phyloP scores from a whole-genome alignment of 768 basidiomycete genomes.

The Termitomyces sp. region DNA sequence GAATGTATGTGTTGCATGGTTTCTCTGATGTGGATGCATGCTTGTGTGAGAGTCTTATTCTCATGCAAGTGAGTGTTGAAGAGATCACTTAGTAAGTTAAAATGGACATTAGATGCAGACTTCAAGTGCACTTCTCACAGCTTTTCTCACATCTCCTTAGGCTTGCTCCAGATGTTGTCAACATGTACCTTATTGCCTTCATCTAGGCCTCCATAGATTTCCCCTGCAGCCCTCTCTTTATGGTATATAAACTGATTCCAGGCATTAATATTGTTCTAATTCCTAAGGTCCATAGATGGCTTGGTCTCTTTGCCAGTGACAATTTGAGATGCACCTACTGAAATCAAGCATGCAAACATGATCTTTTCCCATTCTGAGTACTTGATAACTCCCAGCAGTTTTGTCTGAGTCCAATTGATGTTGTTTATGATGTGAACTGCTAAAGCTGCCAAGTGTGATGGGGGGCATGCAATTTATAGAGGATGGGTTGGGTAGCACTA shows the following conservation, averaged over 20 bases:
- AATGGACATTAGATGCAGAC: not conserved
- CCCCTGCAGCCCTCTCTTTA: not conserved
- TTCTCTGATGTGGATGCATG: not conserved
- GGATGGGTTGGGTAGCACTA: not conserved
- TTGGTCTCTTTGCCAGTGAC: not conserved
- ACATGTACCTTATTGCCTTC: not conserved
- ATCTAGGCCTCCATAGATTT: too few relatives aligned
- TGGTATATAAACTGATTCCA: not conserved
- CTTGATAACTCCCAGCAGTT: not conserved
- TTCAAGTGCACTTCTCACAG: not conserved
- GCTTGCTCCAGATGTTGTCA: too few relatives aligned
- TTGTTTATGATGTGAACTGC: not conserved
- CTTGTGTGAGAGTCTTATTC: not conserved
- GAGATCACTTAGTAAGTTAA: not conserved
- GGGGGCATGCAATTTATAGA: too few relatives aligned
- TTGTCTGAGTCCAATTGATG: not conserved
- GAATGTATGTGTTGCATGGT: not conserved
- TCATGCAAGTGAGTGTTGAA: not conserved
- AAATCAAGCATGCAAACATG: not conserved
- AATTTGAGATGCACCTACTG: not conserved
- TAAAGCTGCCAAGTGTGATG: too few relatives aligned
- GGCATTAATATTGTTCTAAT: not conserved
- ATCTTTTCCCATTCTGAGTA: not conserved
- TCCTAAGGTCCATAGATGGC: not conserved
- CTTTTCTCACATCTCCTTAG: too few relatives aligned